Percentiles rank a stretch among this genome's conserved stretches.
These are phyloP conservation scores for Flaveria trinervia DNA, from an alignment of 129 eudicot species.

Conservation along the genomic window DNA sequence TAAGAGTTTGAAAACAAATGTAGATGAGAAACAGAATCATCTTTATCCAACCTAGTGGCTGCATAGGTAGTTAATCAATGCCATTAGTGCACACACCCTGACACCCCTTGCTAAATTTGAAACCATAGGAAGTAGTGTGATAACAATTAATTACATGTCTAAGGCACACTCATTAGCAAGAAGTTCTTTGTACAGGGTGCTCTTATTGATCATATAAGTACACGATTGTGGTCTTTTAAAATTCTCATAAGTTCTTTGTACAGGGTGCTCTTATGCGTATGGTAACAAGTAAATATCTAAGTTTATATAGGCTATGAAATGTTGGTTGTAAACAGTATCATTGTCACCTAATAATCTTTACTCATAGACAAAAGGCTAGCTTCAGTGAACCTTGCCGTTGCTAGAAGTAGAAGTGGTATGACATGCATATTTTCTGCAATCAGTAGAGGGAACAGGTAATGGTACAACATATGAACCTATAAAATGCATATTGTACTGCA, in stretches of 20 bases:
- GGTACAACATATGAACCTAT: background rate
- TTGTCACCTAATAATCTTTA: conserved; percentile 10
- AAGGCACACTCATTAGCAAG: background rate
- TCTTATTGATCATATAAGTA: conserved; percentile 1
- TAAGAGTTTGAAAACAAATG: background rate
- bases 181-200: conserved; percentile 15
- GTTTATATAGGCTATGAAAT: background rate
- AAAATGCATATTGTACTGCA: background rate
- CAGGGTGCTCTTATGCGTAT: background rate
- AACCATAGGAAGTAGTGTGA: background rate
- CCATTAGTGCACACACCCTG: background rate
- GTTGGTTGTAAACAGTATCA: background rate
- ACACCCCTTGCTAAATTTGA: background rate
- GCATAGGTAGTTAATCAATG: background rate
- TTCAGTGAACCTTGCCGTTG: background rate
- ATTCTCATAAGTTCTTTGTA: background rate
- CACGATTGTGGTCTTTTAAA: background rate
- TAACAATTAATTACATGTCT: background rate
- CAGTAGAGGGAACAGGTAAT: background rate
- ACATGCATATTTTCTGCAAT: background rate
- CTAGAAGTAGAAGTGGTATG: background rate
- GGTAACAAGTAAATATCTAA: background rate
- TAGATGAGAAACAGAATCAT: background rate
- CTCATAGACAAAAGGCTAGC: background rate
- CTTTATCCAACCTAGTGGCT: conserved; percentile 2